Evolutionary conservation across 2,329 filamentous ascomycete genomes (phyloP), one percentile per base, ranked within the genome.

Genomic region (Cercospora sesami): DNA sequence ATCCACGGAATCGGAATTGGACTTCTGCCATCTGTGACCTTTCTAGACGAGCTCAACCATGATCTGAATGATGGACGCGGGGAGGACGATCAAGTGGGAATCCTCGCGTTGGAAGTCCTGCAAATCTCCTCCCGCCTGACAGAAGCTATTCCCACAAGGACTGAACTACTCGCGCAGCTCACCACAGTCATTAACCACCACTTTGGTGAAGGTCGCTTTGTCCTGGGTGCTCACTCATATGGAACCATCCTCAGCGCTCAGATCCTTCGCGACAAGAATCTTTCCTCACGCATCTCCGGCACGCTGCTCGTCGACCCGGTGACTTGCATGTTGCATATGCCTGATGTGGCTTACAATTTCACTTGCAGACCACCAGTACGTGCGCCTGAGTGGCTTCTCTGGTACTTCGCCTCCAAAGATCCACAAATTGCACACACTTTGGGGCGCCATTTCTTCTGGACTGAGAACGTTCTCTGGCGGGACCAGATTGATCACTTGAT

Each of bases 321-420:
- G 9, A 87, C 85, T 26, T 84, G 92, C 64, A 79, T 91, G 65
- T 82, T 92, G 36, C 90, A 92, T 75, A 82, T 90, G 39, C 90
- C 90, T 0, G 84, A 90, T 69, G 88, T 92, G 33, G 88, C 89
- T 10, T 91, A 88, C 81, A 92, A 92, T 78, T 92, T 92, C 75
- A 89, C 86, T 10, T 80, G 84, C 5, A 72, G 74, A 5, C 51
- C 69, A 14, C 76, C 75, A 0, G 67, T 69, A 80, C 86, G 66
- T 1, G 89, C 90, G n/a, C 91, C 90, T 69, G 89, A 92, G 77
- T 89, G 86, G 81, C 86, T 90, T 75, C 80, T 92, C 14, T 90
- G 87, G 83, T 92, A 90, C 73, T 91, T 91, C 75, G 90, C 87
- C 5, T 87, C 85, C 55, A 89, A 84, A 64, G 90, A 92, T 72